Percentiles rank a stretch among this genome's conserved stretches.
phyloP scores from a whole-genome alignment of 371 early-diverging fungal genomes.

The Smittium mucronatum region DNA sequence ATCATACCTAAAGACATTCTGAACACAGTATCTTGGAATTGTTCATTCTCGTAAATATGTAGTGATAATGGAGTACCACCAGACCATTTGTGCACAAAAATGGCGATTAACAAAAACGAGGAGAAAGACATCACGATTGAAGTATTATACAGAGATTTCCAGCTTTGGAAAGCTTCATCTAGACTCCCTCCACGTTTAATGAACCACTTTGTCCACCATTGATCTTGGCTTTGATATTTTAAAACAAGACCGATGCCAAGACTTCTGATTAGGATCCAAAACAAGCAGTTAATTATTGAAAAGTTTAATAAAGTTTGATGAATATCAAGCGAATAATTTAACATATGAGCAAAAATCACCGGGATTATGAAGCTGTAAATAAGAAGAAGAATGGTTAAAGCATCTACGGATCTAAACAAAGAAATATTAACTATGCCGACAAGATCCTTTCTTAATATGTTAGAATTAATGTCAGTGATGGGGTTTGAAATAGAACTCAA shows the following conservation, averaged over 20 bases:
- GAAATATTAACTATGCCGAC: conserved; percentile 84
- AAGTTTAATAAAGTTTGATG: conserved; percentile 30
- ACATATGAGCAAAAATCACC: conserved; percentile 32
- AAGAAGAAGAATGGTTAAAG: conserved; percentile 59
- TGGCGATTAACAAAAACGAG: conserved; percentile 61
- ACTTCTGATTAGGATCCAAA: conserved; percentile 79
- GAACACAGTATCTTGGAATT: conserved; percentile 6
- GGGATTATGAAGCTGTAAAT: conserved; percentile 59
- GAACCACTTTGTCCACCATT: conserved; percentile 79
- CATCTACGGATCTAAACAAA: conserved; percentile 63
- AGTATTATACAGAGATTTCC: conserved; percentile 90
- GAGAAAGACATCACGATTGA: conserved; percentile 73
- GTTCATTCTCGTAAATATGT: conserved; percentile 12
- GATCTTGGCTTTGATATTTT: conserved; percentile 55
- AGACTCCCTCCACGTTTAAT: conserved; percentile 78
- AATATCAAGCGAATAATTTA: conserved; percentile 12
- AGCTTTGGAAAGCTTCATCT: conserved; percentile 78
- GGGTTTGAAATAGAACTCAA: background rate
- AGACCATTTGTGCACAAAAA: conserved; percentile 57
- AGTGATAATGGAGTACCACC: conserved; percentile 23
- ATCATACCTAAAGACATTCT: conserved; percentile 16
- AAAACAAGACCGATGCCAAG: conserved; percentile 64
- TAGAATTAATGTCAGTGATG: background rate
- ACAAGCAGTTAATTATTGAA: conserved; percentile 48
- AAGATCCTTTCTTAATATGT: conserved; percentile 44